These are phyloP conservation scores for Trypanosoma platydactyli DNA, from an alignment of 208 protist genomes.

Conservation along the genomic window DNA sequence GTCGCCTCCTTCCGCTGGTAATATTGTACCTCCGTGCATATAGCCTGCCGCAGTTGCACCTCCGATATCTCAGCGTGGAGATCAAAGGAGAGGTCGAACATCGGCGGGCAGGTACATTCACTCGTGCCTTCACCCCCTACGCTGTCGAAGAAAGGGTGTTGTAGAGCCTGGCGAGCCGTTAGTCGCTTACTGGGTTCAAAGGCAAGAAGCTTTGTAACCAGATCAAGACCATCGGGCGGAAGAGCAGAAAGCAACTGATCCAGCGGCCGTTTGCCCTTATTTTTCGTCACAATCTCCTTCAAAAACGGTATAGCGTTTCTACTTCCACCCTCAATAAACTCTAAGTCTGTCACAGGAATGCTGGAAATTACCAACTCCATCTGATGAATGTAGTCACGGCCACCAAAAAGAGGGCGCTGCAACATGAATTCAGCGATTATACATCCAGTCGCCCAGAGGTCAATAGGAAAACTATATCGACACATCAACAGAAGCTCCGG, in stretches of 20 bases:
- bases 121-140: constrained; percentile 49
- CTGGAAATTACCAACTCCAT: constrained; percentile 86
- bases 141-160: constrained; percentile 83
- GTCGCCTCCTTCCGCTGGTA: constrained; percentile 38
- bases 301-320: constrained; percentile 50
- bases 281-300: constrained; percentile 75
- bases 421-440: constrained; percentile 98
- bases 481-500: constrained; percentile 98
- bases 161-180: constrained; percentile 81
- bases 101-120: constrained; percentile 38
- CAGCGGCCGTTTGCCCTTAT: constrained; percentile 60
- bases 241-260: constrained; percentile 44
- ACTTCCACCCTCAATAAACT: constrained; percentile 60
- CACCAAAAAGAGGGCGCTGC: constrained; percentile 78
- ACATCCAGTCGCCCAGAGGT: constrained; percentile 99
- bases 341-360: constrained; percentile 61
- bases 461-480: constrained; percentile 89
- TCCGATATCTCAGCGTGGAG: constrained; percentile 88
- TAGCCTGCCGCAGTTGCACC: constrained; percentile 70
- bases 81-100: constrained; percentile 75
- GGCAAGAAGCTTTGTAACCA: constrained; percentile 88
- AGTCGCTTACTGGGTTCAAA: constrained; percentile 90
- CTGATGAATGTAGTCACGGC: constrained; percentile 89
- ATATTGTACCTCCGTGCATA: constrained; percentile 76
- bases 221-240: constrained; percentile 78